Conservation (phyloP, 2,329 filamentous ascomycete genomes). For the Lachnellula suecica region DNA sequence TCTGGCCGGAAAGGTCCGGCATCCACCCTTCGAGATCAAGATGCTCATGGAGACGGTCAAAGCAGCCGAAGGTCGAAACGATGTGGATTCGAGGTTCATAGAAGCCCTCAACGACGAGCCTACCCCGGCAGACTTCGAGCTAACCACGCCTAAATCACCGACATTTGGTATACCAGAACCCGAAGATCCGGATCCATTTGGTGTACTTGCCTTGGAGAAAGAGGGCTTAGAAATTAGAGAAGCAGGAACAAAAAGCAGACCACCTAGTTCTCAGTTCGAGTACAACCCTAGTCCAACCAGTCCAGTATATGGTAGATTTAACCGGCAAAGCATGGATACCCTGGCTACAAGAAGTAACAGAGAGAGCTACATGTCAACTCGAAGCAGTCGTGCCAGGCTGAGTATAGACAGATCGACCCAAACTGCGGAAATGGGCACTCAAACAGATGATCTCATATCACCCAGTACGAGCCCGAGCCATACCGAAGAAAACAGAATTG, state of each 20-base stretch:
- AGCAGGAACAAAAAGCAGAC: conserved; percentile 74
- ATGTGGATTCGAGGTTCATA: conserved; percentile 69
- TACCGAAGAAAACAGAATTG: conserved; percentile 36
- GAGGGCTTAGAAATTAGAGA: conserved; percentile 87
- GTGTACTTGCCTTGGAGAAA: conserved; percentile 85
- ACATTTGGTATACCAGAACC: conserved; percentile 76
- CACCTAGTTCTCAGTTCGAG: conserved; percentile 78
- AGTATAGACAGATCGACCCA: conserved; percentile 64
- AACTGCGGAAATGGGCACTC: conserved; percentile 65
- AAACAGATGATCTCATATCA: conserved; percentile 56
- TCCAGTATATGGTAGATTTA: conserved; percentile 59
- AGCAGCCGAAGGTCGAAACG: conserved; percentile 78
- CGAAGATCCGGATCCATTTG: conserved; percentile 89
- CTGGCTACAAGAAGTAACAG: conserved; percentile 60
- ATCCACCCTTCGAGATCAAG: conserved; percentile 39
- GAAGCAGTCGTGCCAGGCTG: conserved; percentile 43
- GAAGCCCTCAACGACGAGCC: conserved; percentile 63
- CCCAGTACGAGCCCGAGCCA: conserved; percentile 56
- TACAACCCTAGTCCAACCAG: conserved; percentile 76
- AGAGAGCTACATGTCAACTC: conserved; percentile 73
- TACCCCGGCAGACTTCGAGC: conserved; percentile 72
- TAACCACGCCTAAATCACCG: conserved; percentile 39
- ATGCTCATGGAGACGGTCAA: conserved; percentile 71
- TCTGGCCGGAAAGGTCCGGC: conserved; percentile 38
- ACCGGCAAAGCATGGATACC: conserved; percentile 68